phyloP scores from a whole-genome alignment of 192 early-diverging fungal genomes.

The Dispira simplex region DNA sequence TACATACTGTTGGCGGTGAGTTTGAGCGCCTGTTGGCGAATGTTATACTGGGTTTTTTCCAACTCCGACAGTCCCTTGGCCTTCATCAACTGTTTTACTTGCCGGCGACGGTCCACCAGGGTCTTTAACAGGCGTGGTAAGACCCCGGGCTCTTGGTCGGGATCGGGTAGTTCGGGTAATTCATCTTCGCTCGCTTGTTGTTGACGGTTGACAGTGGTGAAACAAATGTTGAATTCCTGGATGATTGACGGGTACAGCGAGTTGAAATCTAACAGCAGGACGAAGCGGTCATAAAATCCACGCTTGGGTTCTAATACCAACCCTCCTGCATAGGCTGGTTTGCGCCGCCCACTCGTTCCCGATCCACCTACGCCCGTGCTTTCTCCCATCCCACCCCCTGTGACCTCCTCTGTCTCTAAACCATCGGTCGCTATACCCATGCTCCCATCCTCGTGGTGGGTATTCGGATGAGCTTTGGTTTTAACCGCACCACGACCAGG shows the following conservation, averaged over 20 bases:
- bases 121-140: slow-evolving; percentile 75
- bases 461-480: slow-evolving; percentile 11
- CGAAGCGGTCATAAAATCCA: slow-evolving; percentile 91
- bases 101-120: slow-evolving; percentile 76
- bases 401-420: slow-evolving; percentile 12
- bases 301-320: slow-evolving; percentile 95
- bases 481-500: slow-evolving; percentile 13
- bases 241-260: slow-evolving; percentile 99
- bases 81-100: slow-evolving; percentile 86
- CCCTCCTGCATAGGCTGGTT: slow-evolving; percentile 88
- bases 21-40: slow-evolving; percentile 89
- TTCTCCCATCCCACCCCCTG: slow-evolving; percentile 9
- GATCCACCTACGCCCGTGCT: not conserved
- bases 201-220: slow-evolving; percentile 76
- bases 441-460: slow-evolving; percentile 7
- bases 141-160: slow-evolving; percentile 49
- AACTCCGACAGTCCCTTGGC: slow-evolving; percentile 33
- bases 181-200: slow-evolving; percentile 24
- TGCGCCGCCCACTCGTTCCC: slow-evolving; percentile 39
- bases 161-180: slow-evolving; percentile 65
- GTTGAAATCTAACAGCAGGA: slow-evolving; percentile 96
- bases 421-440: slow-evolving; percentile 16
- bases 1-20: slow-evolving; percentile 99
- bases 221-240: slow-evolving; percentile 99
- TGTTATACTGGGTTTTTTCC: slow-evolving; percentile 60